Percentiles rank a stretch among this genome's conserved stretches.
Conservation (phyloP, 768 basidiomycete species). For the Boletus bicolor region DNA sequence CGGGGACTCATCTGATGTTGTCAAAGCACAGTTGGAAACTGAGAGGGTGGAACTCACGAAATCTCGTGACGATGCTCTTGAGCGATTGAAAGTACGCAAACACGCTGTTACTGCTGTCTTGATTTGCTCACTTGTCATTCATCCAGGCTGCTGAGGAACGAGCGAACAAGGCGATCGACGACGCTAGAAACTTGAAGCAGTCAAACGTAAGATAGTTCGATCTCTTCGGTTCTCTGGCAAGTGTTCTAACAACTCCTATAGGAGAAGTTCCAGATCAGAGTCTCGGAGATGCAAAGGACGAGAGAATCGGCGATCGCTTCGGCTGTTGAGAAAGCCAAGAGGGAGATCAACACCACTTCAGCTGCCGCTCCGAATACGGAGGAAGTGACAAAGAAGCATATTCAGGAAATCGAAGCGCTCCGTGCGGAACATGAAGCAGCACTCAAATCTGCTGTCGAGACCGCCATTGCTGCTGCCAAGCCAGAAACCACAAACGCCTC, state of each 20-base stretch:
- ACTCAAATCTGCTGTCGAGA: slow-evolving; percentile 51
- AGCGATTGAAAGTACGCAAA: slow-evolving; percentile 51
- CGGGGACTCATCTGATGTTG: slow-evolving; percentile 29
- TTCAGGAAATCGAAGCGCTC: slow-evolving; percentile 55
- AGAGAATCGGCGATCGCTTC: slow-evolving; percentile 52
- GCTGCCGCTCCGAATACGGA: slow-evolving; percentile 28
- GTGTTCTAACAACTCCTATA: slow-evolving; percentile 27
- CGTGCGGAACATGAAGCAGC: slow-evolving; percentile 55
- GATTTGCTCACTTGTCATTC: neutral
- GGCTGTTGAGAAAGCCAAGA: slow-evolving; percentile 55
- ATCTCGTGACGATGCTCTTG: slow-evolving; percentile 56
- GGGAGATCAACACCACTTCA: slow-evolving; percentile 35
- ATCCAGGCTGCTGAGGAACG: slow-evolving; percentile 41
- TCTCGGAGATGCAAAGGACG: slow-evolving; percentile 50
- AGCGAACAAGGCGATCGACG: slow-evolving; percentile 41
- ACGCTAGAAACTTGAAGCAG: slow-evolving; percentile 39
- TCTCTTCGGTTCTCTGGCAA: neutral
- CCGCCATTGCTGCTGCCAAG: slow-evolving; percentile 41
- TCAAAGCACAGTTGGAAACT: slow-evolving; percentile 46
- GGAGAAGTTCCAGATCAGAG: slow-evolving; percentile 61
- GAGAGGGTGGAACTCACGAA: slow-evolving; percentile 60
- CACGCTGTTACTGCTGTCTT: neutral
- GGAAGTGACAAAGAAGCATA: slow-evolving; percentile 50
- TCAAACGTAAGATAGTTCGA: slow-evolving; percentile 24
- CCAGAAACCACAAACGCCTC: slow-evolving; percentile 26